Evolutionary conservation across 2,329 filamentous ascomycete species (phyloP), one percentile per base, ranked within the genome.

Genomic region (Lachnellula subtilissima): DNA sequence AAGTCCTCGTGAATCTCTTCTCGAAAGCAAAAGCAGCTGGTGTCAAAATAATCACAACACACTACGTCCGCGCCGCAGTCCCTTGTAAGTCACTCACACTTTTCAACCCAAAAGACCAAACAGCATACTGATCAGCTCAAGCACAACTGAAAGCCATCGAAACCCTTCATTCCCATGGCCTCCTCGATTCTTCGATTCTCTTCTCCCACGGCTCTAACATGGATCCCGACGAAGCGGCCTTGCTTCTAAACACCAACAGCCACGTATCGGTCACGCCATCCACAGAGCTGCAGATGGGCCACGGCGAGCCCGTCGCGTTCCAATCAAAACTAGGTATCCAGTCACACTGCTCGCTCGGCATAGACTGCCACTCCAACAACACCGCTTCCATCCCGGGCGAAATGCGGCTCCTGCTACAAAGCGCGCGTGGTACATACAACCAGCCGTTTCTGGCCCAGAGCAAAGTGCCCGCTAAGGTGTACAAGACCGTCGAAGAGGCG

Each of bases 281-380:
- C n/a, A 76, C 77, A 0, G 78, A 81, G 61, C 63, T 78, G 9
- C 77, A 81, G 58, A 79, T 79, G 76, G 73, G 70, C 0, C 67
- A 71, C 58, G 70, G 71, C 0, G 50, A 64, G 3, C 71, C 73
- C 0, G 68, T 76, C 2, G 72, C 71, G 37, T 61, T 62, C 53
- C 52, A 58, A 5, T n/a, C 53, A 4, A 55, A 56, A 5, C 52
- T 62, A 2, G 69, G 69, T 48, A 47, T 69, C 17, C 65, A 71
- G 36, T 61, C 64, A 4, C 65, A 70, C 9, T 64, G 67, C 5
- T 70, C 64, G 28, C 62, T 72, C 12, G 73, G 71, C 3, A 58
- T 72, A 22, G 71, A 72, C 58, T 75, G 67, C 59, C 70, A 72
- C 55, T 68, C 56, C 43, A 68, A 62, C 54, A 67, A 62, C 17